Evolutionary conservation across 352 stramenopile species (phyloP), one percentile per base, ranked within the genome.

Genomic region (Blastocystis sp.): DNA sequence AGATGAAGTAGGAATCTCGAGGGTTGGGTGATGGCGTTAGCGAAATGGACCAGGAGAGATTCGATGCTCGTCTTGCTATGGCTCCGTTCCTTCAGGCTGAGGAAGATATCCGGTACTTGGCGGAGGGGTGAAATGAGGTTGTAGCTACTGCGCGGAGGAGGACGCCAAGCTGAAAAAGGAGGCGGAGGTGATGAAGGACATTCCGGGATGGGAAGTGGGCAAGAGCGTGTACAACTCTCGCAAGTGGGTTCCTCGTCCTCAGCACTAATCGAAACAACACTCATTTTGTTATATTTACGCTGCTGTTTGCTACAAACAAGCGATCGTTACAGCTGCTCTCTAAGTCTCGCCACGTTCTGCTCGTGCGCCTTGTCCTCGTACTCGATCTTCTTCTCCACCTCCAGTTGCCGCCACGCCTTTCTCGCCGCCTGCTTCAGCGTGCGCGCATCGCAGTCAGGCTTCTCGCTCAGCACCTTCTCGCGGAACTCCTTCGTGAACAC

Each of bases 31-130:
- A 64, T 34, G 60, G 2, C 7, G 14, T 21, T 87, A 87, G 93
- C 61, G 91, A 92, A 70, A 74, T 94, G 64, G 89, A 90, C 59
- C 90, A 90, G 54, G 94, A 97, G 87, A 93, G 97, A 92, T 94
- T 95, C 74, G 93, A 97, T 91, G 93, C 94, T 65, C 93, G 94
- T 76, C 96, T 97, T 89, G 91, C 94, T 21, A 92, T 98, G 89
- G 92, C 95, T 65, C 94, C 95, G 21, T 94, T 97, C 90, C 92
- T 98, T 74, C 96, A 98, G 90, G 95, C 95, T 19, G 96, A 98
- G 90, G 93, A 95, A n/a, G 96, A 98, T 91, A 93, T 94, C 57
- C 92, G 90, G 40, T 90, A 91, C 63, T 93, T 92, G 70, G 77
- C 93, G 62, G n/a, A 52, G 21, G 38, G 48, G n/a, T 3, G 45